These are phyloP conservation scores for Pouteria campechiana DNA, from an alignment of 179 eudicot species.

Conservation along the genomic window DNA sequence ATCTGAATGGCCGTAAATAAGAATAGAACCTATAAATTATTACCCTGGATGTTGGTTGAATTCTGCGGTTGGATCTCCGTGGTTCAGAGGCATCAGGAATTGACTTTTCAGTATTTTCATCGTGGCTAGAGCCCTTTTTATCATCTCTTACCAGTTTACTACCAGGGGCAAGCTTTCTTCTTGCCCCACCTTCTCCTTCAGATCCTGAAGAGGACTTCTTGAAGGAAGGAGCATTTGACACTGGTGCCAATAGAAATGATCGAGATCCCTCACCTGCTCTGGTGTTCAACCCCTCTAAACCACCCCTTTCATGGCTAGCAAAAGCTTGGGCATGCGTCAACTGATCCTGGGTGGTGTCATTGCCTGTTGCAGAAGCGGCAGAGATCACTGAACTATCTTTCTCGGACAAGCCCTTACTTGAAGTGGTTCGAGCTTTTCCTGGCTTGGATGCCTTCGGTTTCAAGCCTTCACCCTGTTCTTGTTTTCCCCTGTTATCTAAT, in stretches of 20 bases:
- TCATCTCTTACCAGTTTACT: conserved; percentile 40
- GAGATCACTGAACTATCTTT: conserved; percentile 24
- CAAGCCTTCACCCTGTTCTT: conserved; percentile 29
- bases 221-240: too few species aligned
- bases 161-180: conserved; percentile 35
- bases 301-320: too few species aligned
- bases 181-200: too few species aligned
- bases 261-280: too few species aligned
- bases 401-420: conserved; percentile 34
- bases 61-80: conserved; percentile 78
- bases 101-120: conserved; percentile 11
- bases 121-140: conserved; percentile 20
- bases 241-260: too few species aligned
- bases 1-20: too few species aligned
- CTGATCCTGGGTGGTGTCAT: conserved; percentile 9
- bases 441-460: conserved; percentile 32
- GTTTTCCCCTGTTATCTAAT: conserved; percentile 45
- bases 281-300: too few species aligned
- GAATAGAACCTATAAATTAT: too few species aligned
- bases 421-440: conserved; percentile 32
- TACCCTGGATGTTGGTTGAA: conserved; percentile 87
- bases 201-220: too few species aligned
- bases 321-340: too few species aligned
- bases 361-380: conserved; percentile 7
- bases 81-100: too few species aligned